Base-by-base conservation (phyloP, 2,329 filamentous ascomycete genomes). In the Pseudocercospora pini-densiflorae region DNA sequence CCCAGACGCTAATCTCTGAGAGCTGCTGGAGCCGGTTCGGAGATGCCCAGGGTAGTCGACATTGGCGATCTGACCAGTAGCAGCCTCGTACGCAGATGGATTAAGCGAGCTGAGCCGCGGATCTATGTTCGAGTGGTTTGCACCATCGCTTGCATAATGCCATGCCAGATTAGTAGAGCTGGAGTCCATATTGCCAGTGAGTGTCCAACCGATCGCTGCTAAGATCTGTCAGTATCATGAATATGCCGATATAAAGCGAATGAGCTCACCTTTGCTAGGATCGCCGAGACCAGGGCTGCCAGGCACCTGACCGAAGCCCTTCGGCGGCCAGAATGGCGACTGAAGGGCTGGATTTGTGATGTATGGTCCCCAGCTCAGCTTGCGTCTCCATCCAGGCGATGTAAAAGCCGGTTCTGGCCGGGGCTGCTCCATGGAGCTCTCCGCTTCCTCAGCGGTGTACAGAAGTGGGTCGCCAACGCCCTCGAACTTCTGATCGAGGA, bases 141-240 rank as follows among this genome's bases (percentile, higher is more conserved):
- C 57, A 24, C 73, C 63, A 23, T 81, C 80, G 64, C 84, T 89
- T 66, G 92, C 89, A 76, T 93, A 96, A 75, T 96, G 87, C 63
- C 94, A 86, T 0, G 92, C 94, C 4, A 97, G 81, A 74, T 92
- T 95, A 0, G 92, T 93, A 69, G 89, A 93, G 1, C 92, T 90
- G 3, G 92, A 95, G 74, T 96, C 93, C 62, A 92, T 93, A 1
- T 90, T 94, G 14, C 93, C 93, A 0, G 93, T 93, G n/a, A 97
- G 81, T 7, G 92, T 93, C 90, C 92, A 96, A 1, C 92, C 93
- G 65, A 96, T 92, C 0, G 88, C 86, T 85, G 62, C 64, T 62
- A 19, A 54, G 53, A 12, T 27, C 1, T 58, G 19, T 49, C 36
- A 43, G 55, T 58, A 9, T 31, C 2, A 23, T 21, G 3, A 19